Conservation (phyloP, 805 yeast species). For the Pichia occidentalis region DNA sequence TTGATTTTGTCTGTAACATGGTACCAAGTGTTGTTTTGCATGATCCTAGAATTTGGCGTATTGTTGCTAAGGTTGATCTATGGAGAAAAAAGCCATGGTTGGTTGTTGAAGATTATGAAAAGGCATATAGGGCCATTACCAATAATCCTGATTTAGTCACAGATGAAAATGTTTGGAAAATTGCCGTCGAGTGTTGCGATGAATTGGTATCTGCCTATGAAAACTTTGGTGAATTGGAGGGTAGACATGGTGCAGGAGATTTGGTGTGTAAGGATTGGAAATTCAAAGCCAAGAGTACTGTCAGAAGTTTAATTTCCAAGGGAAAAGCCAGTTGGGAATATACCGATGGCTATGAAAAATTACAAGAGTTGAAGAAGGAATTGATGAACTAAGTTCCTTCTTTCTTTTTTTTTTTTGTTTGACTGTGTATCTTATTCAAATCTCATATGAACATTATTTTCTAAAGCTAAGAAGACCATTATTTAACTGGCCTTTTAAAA, state of each 20-base stretch:
- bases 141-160: constrained; percentile 59
- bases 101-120: constrained; percentile 78
- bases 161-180: constrained; percentile 62
- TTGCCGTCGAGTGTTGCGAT: constrained; percentile 69
- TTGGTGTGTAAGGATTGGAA: constrained; percentile 91
- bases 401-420: neutral
- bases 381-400: constrained; percentile 21
- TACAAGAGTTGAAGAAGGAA: constrained; percentile 47
- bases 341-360: constrained; percentile 65
- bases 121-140: constrained; percentile 70
- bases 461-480: too few relatives aligned
- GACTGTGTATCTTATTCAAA: neutral
- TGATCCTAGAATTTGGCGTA: constrained; percentile 67
- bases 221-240: constrained; percentile 78
- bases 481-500: too few relatives aligned
- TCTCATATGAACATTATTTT: neutral
- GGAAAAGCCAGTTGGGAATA: constrained; percentile 79
- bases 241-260: constrained; percentile 72
- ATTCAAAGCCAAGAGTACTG: constrained; percentile 66
- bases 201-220: constrained; percentile 84
- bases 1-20: constrained; percentile 62
- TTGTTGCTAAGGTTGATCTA: constrained; percentile 75
- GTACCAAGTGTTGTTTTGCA: constrained; percentile 67
- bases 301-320: constrained; percentile 69
- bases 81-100: constrained; percentile 90